A percentile compares a stretch with the other conserved stretches of the same genome.
Evolutionary conservation across 1,139 yeast species (phyloP).

Genomic region (Kodamaea plutei): DNA sequence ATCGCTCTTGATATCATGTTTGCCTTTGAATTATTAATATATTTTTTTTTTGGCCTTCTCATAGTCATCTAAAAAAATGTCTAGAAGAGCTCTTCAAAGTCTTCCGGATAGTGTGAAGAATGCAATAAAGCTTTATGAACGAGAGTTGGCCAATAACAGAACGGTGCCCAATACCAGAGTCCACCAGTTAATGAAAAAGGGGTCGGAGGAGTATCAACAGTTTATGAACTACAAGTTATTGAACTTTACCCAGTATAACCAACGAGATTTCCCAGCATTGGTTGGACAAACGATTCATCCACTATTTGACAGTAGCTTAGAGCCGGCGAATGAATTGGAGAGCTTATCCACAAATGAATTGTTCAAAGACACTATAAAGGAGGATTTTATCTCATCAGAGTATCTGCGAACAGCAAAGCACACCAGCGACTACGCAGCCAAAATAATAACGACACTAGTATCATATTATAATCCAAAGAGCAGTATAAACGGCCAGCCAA

Average conservation of each 20-base stretch:
- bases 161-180: slow-evolving; percentile 11
- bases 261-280: slow-evolving; percentile 22
- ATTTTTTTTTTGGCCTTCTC: too few species aligned
- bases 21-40: too few species aligned
- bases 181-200: slow-evolving; percentile 13
- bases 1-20: too few species aligned
- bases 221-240: slow-evolving; percentile 20
- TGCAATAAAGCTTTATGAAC: slow-evolving; percentile 11
- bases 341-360: slow-evolving; percentile 14
- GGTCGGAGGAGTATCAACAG: slow-evolving; percentile 17
- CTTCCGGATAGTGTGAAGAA: slow-evolving; percentile 15
- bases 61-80: too few species aligned
- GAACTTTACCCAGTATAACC: slow-evolving; percentile 12
- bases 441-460: slow-evolving; percentile 18
- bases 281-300: slow-evolving; percentile 15
- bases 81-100: slow-evolving; percentile 13
- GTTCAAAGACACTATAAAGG: slow-evolving; percentile 9
- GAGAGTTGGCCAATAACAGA: slow-evolving; percentile 8
- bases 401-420: slow-evolving; percentile 13
- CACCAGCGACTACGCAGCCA: slow-evolving; percentile 21
- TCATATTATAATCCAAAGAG: slow-evolving; percentile 20
- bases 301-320: slow-evolving; percentile 16
- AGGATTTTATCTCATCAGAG: slow-evolving; percentile 7
- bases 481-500: slow-evolving; percentile 12
- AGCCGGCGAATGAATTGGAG: slow-evolving; percentile 13